Base-by-base conservation (phyloP, 495 filamentous ascomycete genomes). In the Penicillium canariense region DNA sequence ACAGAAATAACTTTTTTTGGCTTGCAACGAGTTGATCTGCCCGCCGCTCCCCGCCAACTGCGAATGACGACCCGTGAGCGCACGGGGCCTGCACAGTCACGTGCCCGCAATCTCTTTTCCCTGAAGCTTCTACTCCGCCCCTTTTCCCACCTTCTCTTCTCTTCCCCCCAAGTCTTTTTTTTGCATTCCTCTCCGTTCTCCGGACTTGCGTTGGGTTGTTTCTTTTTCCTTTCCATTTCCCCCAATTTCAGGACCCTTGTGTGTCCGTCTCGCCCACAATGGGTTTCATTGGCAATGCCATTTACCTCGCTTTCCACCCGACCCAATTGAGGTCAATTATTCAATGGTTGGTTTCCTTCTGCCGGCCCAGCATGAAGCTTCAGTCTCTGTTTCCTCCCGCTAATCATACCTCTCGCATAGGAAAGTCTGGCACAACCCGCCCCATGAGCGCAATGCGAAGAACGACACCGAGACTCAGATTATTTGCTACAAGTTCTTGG, bases 351-450 rank as follows among this genome's bases (percentile, higher is more conserved):
- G 77, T 67, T 28, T 54, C 9, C 44, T 30, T 23, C n/a, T n/a
- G n/a, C n/a, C n/a, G n/a, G n/a, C n/a, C n/a, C n/a, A n/a, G n/a
- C n/a, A n/a, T 35, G 27, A 8, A 39, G 32, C 32, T 15, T 9
- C 9, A 9, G 1, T 30, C 14, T 23, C 40, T 53, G 50, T 36
- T 39, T 22, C 36, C 40, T 27, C n/a, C 3, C 7, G 22, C 49
- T 28, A 42, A 51, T 38, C 28, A 53, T 22, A 17, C 8, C 15
- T 32, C 38, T 52, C 28, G 8, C 50, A 55, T 68, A 97, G 92
- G 92, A 95, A 93, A 79, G 78, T 93, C 59, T 97, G 91, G 91
- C 94, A 97, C 74, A 88, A 91, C 57, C 86, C 95, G 0, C 89
- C 94, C 23, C 89, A 98, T 73, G 85, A 84, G 68, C 89, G 95